Conservation (phyloP, 2,329 filamentous ascomycete genomes). For the Fusarium sp. region DNA sequence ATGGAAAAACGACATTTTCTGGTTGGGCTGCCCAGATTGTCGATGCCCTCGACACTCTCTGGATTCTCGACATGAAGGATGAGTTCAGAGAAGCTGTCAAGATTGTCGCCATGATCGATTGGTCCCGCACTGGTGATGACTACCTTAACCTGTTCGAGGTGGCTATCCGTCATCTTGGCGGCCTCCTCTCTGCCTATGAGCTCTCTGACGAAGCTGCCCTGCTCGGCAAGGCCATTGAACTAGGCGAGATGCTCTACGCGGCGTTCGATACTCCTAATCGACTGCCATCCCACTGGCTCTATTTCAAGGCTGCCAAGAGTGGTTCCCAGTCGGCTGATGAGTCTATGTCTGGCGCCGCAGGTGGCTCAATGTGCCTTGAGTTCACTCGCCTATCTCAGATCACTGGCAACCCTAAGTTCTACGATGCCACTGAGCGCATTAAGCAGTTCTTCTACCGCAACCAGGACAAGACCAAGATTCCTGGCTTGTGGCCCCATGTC, state of each 20-base stretch:
- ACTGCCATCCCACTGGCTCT: slow-evolving; percentile 59
- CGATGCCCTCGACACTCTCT: slow-evolving; percentile 68
- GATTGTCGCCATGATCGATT: slow-evolving; percentile 64
- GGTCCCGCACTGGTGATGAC: slow-evolving; percentile 57
- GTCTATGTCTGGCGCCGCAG: slow-evolving; percentile 57
- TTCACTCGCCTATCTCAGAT: slow-evolving; percentile 81
- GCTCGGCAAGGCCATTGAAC: slow-evolving; percentile 62
- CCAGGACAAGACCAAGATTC: slow-evolving; percentile 74
- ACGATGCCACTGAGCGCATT: slow-evolving; percentile 79
- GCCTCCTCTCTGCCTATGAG: slow-evolving; percentile 64
- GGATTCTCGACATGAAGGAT: slow-evolving; percentile 67
- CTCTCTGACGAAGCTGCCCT: slow-evolving; percentile 59
- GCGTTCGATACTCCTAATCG: slow-evolving; percentile 67
- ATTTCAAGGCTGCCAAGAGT: slow-evolving; percentile 55
- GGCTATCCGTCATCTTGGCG: slow-evolving; percentile 66
- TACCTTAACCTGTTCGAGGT: slow-evolving; percentile 72
- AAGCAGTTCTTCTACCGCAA: slow-evolving; percentile 73
- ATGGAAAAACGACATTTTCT: slow-evolving; percentile 59
- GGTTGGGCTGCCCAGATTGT: slow-evolving; percentile 70
- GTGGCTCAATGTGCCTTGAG: slow-evolving; percentile 76
- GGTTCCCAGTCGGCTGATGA: slow-evolving; percentile 52
- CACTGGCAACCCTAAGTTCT: slow-evolving; percentile 78
- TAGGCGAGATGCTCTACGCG: slow-evolving; percentile 64
- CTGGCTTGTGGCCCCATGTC: slow-evolving; percentile 77
- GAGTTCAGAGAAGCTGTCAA: slow-evolving; percentile 66